Evolutionary conservation across 306 rosid genomes (phyloP), one percentile per base, ranked within the genome.

Genomic region (Vigna trinervia): DNA sequence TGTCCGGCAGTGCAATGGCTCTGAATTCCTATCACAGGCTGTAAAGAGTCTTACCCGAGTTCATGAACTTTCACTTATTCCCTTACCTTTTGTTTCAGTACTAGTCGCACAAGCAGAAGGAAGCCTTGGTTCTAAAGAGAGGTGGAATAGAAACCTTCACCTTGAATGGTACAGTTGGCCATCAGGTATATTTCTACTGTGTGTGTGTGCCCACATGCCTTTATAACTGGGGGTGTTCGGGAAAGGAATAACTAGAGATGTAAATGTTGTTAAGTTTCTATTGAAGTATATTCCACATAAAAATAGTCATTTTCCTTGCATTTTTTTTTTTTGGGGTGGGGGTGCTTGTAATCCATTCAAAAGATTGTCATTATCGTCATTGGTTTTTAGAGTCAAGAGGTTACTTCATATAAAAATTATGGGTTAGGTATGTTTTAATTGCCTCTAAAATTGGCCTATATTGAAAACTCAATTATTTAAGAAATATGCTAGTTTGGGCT

Each of bases 91-190:
- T 82, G 87, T 87, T 76, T 87, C 93, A 13, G 57, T 84, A 48
- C 71, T 89, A 78, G 80, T 90, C 65, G 98, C 95, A 77, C 98
- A 90, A 84, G 98, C 92, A 39, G 91, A 86, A 81, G 98, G 96
- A 76, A 88, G 97, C 82, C 93, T 92, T 22, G 93, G 96, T 69
- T 84, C 88, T 51, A 94, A 87, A 85, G 96, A 89, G 61, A 89
- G 86, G 17, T 94, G 98, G 98, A 87, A 78, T 85, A 85, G 76
- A 74, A 84, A 78, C 80, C 90, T 94, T 69, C 79, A 85, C 76
- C 82, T 81, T 17, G 98, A 94, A 86, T 94, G 98, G 98, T 61
- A 52, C 67, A 78, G 87, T 70, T 94, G 97, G 98, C 91, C 98
- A 23, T 88, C 96, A 90, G 98, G 98, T 93, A 86, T 75, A 73